Conservation (phyloP, 1,284 basidiomycete species). For the Coriolopsis trogii region DNA sequence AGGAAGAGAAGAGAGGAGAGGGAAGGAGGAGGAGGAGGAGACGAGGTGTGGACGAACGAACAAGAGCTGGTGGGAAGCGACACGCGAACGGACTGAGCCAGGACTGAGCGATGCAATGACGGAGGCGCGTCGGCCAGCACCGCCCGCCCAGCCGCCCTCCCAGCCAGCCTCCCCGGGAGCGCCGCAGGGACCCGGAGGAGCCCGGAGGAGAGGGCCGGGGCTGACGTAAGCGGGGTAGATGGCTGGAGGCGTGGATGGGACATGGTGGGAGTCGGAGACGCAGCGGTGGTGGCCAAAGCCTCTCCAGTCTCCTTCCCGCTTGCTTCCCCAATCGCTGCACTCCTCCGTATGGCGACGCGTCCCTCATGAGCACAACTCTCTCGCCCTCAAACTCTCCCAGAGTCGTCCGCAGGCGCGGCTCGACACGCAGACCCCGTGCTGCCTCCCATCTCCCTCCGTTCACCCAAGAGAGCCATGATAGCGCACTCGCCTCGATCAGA, state of each 20-base stretch:
- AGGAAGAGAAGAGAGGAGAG: slow-evolving; percentile 1
- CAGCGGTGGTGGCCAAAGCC: too few species aligned
- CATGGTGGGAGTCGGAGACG: not conserved
- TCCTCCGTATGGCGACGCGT: slow-evolving; percentile 24
- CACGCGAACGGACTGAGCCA: slow-evolving; percentile 3
- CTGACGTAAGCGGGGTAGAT: not conserved
- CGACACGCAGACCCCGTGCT: slow-evolving; percentile 53
- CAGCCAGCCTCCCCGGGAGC: not conserved
- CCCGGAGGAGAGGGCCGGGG: not conserved
- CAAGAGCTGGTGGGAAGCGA: slow-evolving; percentile 19
- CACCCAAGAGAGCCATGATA: slow-evolving; percentile 70
- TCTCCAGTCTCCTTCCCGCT: not conserved
- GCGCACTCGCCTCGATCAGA: slow-evolving; percentile 79
- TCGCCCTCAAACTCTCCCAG: slow-evolving; percentile 40
- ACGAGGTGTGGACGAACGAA: not conserved
- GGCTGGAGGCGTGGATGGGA: not conserved
- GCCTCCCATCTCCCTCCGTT: slow-evolving; percentile 59
- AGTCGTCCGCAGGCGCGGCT: slow-evolving; percentile 44
- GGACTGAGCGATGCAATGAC: not conserved
- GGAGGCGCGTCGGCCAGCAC: slow-evolving; percentile 12
- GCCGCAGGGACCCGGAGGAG: not conserved
- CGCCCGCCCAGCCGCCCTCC: slow-evolving; percentile 18
- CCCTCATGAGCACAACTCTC: slow-evolving; percentile 44
- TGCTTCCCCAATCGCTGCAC: slow-evolving; percentile 6
- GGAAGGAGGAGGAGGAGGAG: slow-evolving; percentile 2